Conservation (phyloP, 176 grass and related monocot species). For the Melocanna baccifera region DNA sequence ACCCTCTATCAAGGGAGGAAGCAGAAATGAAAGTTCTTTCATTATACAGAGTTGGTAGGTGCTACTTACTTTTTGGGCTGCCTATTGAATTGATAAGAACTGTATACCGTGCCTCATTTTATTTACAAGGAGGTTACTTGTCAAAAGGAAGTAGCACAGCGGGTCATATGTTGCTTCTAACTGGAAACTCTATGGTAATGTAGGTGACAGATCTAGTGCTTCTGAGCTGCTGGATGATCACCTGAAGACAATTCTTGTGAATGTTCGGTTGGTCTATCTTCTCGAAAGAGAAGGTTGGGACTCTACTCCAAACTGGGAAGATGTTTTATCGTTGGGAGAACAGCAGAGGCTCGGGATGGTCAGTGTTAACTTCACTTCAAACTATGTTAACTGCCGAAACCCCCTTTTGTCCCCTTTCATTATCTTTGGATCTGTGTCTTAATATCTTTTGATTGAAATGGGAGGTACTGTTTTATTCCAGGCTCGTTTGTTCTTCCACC, state of each 20-base stretch:
- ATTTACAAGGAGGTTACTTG: background rate
- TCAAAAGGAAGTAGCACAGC: background rate
- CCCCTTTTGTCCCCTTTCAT: background rate
- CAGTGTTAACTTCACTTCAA: constrained; percentile 22
- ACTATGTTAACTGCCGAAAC: background rate
- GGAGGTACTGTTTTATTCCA: constrained; percentile 35
- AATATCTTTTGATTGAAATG: background rate
- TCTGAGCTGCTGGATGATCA: constrained; percentile 66
- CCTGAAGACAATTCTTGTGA: constrained; percentile 77
- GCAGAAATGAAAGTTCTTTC: constrained; percentile 57
- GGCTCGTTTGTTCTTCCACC: constrained; percentile 95
- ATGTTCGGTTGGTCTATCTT: constrained; percentile 87
- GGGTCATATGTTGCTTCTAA: constrained; percentile 22
- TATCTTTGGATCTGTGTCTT: background rate
- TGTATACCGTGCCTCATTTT: background rate
- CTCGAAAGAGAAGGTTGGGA: constrained; percentile 97
- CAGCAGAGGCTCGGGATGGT: constrained; percentile 99
- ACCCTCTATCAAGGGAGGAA: constrained; percentile 83
- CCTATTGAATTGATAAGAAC: background rate
- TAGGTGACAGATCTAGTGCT: constrained; percentile 47
- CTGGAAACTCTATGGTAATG: background rate
- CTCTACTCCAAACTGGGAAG: constrained; percentile 90
- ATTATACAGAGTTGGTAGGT: constrained; percentile 49
- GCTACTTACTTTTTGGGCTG: background rate
- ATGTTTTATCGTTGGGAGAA: constrained; percentile 86